Evolutionary conservation across 139 green algal genomes (phyloP).

Genomic region (Trebouxia sp.): DNA sequence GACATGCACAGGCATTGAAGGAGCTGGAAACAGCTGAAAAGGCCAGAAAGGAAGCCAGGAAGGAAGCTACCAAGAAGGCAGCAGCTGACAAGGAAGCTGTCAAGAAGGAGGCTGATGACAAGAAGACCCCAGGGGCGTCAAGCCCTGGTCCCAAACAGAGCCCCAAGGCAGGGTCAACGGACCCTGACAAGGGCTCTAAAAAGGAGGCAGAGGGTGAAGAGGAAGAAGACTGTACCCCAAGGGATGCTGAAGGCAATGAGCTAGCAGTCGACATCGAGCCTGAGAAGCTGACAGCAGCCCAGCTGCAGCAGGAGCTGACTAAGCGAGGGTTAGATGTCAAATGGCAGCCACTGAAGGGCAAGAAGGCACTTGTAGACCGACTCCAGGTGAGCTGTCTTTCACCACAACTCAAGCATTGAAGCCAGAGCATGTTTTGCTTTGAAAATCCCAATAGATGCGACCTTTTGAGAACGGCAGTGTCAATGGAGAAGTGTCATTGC

Average conservation of each 20-base stretch:
- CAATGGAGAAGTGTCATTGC: too few species aligned
- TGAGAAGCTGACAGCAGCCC: constrained; percentile 48
- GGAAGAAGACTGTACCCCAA: constrained; percentile 12
- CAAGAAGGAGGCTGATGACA: constrained; percentile 12
- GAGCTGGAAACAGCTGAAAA: constrained; percentile 10
- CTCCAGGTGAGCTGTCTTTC: constrained; percentile 37
- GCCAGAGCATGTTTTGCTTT: too few species aligned
- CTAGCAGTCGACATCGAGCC: constrained; percentile 36
- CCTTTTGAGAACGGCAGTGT: too few species aligned
- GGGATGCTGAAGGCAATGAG: constrained; percentile 19
- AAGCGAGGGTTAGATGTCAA: constrained; percentile 60
- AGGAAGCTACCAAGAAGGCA: constrained; percentile 13
- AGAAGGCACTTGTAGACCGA: constrained; percentile 62
- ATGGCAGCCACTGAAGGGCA: constrained; percentile 67
- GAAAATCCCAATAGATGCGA: too few species aligned
- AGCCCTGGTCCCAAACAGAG: not conserved
- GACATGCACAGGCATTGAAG: not conserved
- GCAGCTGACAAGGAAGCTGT: constrained; percentile 14
- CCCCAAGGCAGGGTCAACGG: not conserved
- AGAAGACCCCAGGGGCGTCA: not conserved
- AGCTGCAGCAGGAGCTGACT: constrained; percentile 63
- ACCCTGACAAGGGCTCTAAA: not conserved
- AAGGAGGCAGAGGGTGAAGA: constrained; percentile 19
- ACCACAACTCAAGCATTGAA: too few species aligned
- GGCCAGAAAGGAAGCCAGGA: constrained; percentile 27